phyloP scores from a whole-genome alignment of 352 stramenopile genomes.

The Phytophthora fragariae region DNA sequence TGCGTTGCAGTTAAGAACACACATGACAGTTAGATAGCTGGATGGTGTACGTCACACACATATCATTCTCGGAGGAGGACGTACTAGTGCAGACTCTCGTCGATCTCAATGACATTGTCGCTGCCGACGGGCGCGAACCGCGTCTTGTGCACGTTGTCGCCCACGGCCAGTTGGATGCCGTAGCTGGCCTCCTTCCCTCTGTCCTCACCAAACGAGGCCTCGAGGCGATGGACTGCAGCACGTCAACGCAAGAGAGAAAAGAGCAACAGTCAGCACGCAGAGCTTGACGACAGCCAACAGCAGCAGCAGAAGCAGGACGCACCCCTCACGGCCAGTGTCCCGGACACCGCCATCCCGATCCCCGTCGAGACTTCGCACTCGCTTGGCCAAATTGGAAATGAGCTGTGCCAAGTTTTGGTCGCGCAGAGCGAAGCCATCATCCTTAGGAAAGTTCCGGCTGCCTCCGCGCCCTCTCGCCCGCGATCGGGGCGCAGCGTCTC shows the following conservation, averaged over 20 bases:
- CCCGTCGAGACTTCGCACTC: slow-evolving; percentile 36
- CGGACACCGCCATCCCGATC: slow-evolving; percentile 52
- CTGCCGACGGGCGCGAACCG: slow-evolving; percentile 26
- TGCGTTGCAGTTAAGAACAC: slow-evolving; percentile 23
- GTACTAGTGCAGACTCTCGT: slow-evolving; percentile 57
- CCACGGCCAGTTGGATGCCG: slow-evolving; percentile 36
- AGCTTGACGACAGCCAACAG: not conserved
- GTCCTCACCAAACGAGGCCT: slow-evolving; percentile 9
- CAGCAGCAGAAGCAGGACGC: slow-evolving; percentile 6
- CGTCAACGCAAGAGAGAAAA: not conserved
- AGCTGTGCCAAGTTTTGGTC: slow-evolving; percentile 1
- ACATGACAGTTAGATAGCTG: slow-evolving; percentile 16
- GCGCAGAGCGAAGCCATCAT: slow-evolving; percentile 13
- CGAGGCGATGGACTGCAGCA: slow-evolving; percentile 44
- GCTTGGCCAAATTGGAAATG: slow-evolving; percentile 54
- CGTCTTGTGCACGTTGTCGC: slow-evolving; percentile 34
- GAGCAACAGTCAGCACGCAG: not conserved
- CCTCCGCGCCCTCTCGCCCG: slow-evolving; percentile 2
- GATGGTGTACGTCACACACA: not conserved
- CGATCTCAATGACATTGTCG: slow-evolving; percentile 25
- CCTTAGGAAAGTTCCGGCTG: slow-evolving; percentile 8
- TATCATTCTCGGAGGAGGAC: slow-evolving; percentile 16
- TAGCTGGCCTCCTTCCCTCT: slow-evolving; percentile 20
- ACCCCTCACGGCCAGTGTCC: slow-evolving; percentile 55
- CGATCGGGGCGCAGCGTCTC: not conserved